Conservation (phyloP, 768 basidiomycete species). For the Chalciporus piperatus region DNA sequence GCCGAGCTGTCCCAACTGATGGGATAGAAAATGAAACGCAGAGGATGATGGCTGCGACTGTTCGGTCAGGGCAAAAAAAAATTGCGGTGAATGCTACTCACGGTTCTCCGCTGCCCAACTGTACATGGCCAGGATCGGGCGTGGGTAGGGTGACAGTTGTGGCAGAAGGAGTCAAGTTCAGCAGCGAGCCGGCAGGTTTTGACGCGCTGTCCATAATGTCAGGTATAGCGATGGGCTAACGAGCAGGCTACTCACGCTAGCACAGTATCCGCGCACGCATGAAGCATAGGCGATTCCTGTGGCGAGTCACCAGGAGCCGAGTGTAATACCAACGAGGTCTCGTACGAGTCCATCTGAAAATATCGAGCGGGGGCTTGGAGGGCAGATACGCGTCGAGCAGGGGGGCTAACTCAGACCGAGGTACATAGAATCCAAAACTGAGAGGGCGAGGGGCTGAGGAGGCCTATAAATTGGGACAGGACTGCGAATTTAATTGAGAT, state of each 20-base stretch:
- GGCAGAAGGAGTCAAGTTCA: constrained; percentile 21
- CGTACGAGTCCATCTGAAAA: not conserved
- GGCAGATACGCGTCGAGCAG: not conserved
- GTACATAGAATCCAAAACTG: not conserved
- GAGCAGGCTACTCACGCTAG: not conserved
- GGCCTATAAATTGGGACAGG: not conserved
- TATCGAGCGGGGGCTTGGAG: not conserved
- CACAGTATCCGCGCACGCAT: not conserved
- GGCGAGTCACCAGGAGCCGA: not conserved
- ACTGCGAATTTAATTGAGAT: not conserved
- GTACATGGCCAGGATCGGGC: constrained; percentile 17
- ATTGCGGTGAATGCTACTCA: not conserved
- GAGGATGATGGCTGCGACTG: constrained; percentile 11
- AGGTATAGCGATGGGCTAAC: not conserved
- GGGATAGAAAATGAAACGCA: constrained; percentile 26
- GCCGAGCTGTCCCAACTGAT: constrained; percentile 24
- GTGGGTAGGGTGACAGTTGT: constrained; percentile 31
- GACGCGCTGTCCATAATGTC: not conserved
- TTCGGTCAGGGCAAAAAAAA: not conserved
- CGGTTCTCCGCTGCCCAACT: constrained; percentile 16
- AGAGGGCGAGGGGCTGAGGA: not conserved
- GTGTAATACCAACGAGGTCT: not conserved
- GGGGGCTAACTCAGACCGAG: not conserved
- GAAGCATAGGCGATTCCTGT: not conserved
- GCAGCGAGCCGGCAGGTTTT: not conserved